Evolutionary conservation across 2,329 filamentous ascomycete genomes (phyloP).

Genomic region (Phoma sp.): DNA sequence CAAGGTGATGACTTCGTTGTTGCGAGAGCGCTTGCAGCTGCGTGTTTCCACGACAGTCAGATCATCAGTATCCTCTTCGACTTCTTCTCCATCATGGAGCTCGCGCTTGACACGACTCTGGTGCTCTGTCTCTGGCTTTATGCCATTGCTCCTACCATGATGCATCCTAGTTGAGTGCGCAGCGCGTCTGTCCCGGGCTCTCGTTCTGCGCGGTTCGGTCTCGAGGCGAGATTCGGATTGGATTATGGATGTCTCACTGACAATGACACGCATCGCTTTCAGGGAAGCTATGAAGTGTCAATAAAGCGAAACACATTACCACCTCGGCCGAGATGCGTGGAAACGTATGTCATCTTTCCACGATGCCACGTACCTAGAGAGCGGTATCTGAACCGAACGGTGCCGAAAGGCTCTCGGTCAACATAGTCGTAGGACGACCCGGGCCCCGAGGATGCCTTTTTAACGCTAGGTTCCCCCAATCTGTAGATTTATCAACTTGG

Average conservation of each 20-base stretch:
- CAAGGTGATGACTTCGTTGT: background rate
- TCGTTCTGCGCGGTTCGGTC: background rate
- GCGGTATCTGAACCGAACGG: slow-evolving; percentile 25
- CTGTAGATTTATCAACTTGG: background rate
- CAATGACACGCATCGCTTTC: slow-evolving; percentile 29
- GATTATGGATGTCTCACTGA: background rate
- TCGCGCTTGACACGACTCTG: slow-evolving; percentile 17
- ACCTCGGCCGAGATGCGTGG: too few species aligned
- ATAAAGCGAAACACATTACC: too few species aligned
- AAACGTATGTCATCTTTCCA: too few species aligned
- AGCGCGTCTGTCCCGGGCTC: too few species aligned
- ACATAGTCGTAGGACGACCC: background rate
- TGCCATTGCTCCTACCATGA: too few species aligned
- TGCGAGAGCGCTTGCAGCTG: background rate
- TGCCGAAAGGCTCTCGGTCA: slow-evolving; percentile 17
- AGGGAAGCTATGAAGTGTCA: slow-evolving; percentile 22
- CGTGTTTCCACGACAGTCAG: background rate
- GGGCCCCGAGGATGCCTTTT: background rate
- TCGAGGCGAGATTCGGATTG: slow-evolving; percentile 1
- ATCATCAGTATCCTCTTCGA: background rate
- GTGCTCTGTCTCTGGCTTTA: slow-evolving; percentile 3
- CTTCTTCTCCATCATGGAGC: background rate
- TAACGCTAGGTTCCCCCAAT: background rate
- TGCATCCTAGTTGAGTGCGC: background rate
- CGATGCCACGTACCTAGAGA: slow-evolving; percentile 16